Evolutionary conservation across 192 early-diverging fungal genomes (phyloP), one percentile per base, ranked within the genome.

Genomic region (Endogone sp.): DNA sequence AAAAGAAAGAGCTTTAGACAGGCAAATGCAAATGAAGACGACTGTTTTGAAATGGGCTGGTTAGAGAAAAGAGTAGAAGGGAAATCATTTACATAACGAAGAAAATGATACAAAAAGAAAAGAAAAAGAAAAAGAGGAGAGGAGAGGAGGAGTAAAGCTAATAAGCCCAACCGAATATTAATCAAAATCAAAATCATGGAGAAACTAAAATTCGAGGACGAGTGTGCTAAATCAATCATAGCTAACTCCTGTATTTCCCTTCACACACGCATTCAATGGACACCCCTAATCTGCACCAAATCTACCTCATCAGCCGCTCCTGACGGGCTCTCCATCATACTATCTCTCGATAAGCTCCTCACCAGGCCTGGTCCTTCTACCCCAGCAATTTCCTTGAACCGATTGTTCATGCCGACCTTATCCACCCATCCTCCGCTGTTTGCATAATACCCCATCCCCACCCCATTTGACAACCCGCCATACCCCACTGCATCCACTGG

Each of bases 311-410:
- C 37, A 13, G 65, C 64, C 3, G 76, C 70, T 2, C 59, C 58
- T 0, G 76, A 62, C 23, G 64, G 60, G 24, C 57, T 44, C 1
- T 71, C 64, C 27, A 71, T 72, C 24, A 71, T 72, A 20, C 70
- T 69, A 16, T 71, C 32, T 10, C 65, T 58, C 61, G 68, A n/a
- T 2, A 72, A 64, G 62, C 71, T 70, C 21, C 69, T 65, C 13
- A 64, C 54, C 25, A 63, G 26, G 2, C 56, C 21, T 0, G 68
- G 31, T 2, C 71, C 57, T 25, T 77, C 76, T 28, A 67, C 76
- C 24, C 73, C 73, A 22, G 68, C 66, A 24, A 71, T 71, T 24
- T 73, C 73, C 71, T 77, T 77, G 71, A 77, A 69, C 56, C 70
- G 28, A 58, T 77, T 77, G 29, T 68, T 57, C 76, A 77, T 77